Evolutionary conservation across 2,329 filamentous ascomycete genomes (phyloP).

Genomic region (Triangularia setosa): DNA sequence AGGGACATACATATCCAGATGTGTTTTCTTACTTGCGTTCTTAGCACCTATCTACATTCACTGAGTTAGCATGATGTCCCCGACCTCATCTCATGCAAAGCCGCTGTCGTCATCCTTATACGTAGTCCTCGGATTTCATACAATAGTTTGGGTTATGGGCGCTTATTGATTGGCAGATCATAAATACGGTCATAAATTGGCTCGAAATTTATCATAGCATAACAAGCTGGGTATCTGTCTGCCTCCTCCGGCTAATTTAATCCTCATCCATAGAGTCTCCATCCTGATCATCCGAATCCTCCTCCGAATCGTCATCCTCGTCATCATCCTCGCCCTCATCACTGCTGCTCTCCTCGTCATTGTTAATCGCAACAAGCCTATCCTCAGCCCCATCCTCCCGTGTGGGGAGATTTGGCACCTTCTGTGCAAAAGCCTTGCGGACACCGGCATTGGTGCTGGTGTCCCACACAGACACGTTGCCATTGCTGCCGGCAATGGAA

Average conservation of each 20-base stretch:
- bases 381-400: conserved; percentile 66
- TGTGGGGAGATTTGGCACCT: conserved; percentile 52
- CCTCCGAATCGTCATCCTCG: conserved; percentile 44
- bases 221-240: background rate
- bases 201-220: background rate
- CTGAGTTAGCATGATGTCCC: background rate
- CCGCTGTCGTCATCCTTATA: background rate
- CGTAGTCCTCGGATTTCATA: background rate
- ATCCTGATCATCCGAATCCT: conserved; percentile 27
- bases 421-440: conserved; percentile 74
- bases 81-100: background rate
- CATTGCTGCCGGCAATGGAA: conserved; percentile 91
- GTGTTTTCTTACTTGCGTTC: background rate
- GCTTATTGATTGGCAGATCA: background rate
- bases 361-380: conserved; percentile 68
- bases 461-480: conserved; percentile 90
- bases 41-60: background rate
- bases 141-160: background rate
- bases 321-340: conserved; percentile 54
- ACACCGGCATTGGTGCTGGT: conserved; percentile 89
- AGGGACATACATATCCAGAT: background rate
- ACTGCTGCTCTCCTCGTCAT: conserved; percentile 62
- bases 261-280: background rate
- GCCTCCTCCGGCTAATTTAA: background rate
- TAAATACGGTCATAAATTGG: background rate